These are phyloP conservation scores for Ramaria sp. DNA, from an alignment of 768 basidiomycete species.

Conservation along the genomic window DNA sequence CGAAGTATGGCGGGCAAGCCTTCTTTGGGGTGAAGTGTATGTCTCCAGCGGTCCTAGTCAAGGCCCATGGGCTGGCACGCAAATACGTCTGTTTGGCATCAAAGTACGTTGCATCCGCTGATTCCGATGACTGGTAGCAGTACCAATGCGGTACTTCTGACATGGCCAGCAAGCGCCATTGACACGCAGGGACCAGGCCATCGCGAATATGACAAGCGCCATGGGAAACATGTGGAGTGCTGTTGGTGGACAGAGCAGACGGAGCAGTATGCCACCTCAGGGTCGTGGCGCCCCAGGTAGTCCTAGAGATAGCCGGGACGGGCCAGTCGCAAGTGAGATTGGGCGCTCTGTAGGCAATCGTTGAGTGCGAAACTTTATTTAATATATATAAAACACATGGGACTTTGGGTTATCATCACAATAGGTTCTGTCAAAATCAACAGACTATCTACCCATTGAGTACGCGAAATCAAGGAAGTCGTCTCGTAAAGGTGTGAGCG, in stretches of 20 bases:
- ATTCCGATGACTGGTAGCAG: background rate
- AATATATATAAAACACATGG: too few species aligned
- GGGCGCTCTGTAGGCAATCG: background rate
- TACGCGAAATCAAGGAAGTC: too few species aligned
- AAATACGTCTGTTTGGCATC: constrained; percentile 63
- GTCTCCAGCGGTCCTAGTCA: constrained; percentile 80
- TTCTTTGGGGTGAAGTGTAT: constrained; percentile 95
- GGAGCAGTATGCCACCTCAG: background rate
- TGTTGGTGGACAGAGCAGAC: background rate
- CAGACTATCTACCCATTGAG: too few species aligned
- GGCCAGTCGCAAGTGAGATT: background rate
- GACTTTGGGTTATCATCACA: too few species aligned
- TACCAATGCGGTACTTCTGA: background rate
- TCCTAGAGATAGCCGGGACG: background rate
- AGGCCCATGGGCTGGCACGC: constrained; percentile 86
- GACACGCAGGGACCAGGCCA: constrained; percentile 7
- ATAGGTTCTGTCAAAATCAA: too few species aligned
- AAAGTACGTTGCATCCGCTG: background rate
- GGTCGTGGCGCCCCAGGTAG: background rate
- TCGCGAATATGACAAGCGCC: constrained; percentile 7
- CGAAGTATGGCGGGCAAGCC: constrained; percentile 81
- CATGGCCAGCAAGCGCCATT: constrained; percentile 4
- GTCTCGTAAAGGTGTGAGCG: too few species aligned
- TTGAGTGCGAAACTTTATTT: background rate
- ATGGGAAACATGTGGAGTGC: constrained; percentile 9